Conservation (phyloP, 495 filamentous ascomycete genomes). For the Xylaria venustula region DNA sequence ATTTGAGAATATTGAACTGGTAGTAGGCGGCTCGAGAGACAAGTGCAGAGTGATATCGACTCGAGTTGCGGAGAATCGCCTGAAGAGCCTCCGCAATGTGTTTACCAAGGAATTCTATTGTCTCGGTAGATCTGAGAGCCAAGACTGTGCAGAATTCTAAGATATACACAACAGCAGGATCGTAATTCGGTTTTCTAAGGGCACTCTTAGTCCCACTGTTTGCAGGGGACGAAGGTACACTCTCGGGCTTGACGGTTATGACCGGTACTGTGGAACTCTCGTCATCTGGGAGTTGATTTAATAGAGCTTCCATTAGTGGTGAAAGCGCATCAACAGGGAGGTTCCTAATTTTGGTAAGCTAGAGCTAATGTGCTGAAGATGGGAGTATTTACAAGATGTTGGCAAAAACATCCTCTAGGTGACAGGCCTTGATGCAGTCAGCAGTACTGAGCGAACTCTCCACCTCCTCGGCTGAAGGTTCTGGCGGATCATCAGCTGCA, state of each 20-base stretch:
- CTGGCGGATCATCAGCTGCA: slow-evolving; percentile 94
- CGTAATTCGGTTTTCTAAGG: slow-evolving; percentile 64
- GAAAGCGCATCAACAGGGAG: slow-evolving; percentile 67
- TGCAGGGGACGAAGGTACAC: slow-evolving; percentile 54
- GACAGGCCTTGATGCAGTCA: slow-evolving; percentile 89
- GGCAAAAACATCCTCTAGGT: slow-evolving; percentile 75
- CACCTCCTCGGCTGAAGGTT: slow-evolving; percentile 94
- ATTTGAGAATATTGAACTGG: slow-evolving; percentile 75
- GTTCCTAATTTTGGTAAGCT: slow-evolving; percentile 44
- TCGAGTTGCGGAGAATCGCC: slow-evolving; percentile 73
- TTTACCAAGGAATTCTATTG: slow-evolving; percentile 70
- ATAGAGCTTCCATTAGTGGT: slow-evolving; percentile 66
- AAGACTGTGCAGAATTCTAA: slow-evolving; percentile 87
- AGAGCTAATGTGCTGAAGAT: not conserved
- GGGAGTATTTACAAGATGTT: slow-evolving; percentile 70
- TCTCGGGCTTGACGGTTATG: slow-evolving; percentile 84
- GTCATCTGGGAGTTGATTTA: slow-evolving; percentile 85
- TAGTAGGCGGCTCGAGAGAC: slow-evolving; percentile 85
- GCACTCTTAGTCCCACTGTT: slow-evolving; percentile 55
- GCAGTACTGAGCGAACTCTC: slow-evolving; percentile 93
- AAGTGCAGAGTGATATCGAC: slow-evolving; percentile 73
- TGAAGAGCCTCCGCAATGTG: slow-evolving; percentile 77
- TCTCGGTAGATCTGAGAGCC: slow-evolving; percentile 71
- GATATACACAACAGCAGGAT: slow-evolving; percentile 82
- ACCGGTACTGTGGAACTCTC: slow-evolving; percentile 64